Base-by-base conservation (phyloP, 306 rosid species). In the Abrus pulchellus region DNA sequence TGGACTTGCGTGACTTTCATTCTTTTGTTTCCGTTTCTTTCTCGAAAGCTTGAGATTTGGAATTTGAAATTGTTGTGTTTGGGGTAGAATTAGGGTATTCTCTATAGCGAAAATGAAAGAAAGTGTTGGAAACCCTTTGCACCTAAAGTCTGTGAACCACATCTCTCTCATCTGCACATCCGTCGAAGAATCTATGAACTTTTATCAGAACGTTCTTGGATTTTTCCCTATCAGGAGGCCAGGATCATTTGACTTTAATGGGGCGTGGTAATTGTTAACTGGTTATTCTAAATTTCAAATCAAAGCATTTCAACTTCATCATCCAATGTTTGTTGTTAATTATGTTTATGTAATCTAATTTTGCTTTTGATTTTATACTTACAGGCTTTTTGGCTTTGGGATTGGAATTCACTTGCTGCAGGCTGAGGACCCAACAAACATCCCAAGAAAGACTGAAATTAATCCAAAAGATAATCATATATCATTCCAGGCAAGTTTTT, bases 381-480 rank as follows among this genome's bases (percentile, higher is more conserved):
- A 0, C 76, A 95, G 98, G 99, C 74, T 95, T 64, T 95, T 90
- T 65, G 98, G 96, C 3, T 87, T 50, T 65, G 99, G 99, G 11
- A 93, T 95, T 73, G 99, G 99, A 83, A 85, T 95, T 12, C 99
- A 95, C 86, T 80, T 95, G 69, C 76, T 95, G 74, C 97, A 86
- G 70, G 88, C 94, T 3, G 94, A 90, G 82, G 63, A 84, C 1
- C 93, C 89, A 0, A 86, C 87, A 8, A 89, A 52, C 1, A 60
- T 88, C 77, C 83, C 90, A 1, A 91, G 66, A 85, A 95, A 93
- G 84, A 75, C 78, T 0, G 85, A 84, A 71, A 95, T 95, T 40
- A 95, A 95, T 85, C 99, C 99, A 7, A 95, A 95, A 83, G 99
- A 95, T 67, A 95, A 86, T 86, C 99, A 95, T 13, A 86, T 95